phyloP scores from a whole-genome alignment of 1,139 yeast species.

The Magnusiomyces paraingens region DNA sequence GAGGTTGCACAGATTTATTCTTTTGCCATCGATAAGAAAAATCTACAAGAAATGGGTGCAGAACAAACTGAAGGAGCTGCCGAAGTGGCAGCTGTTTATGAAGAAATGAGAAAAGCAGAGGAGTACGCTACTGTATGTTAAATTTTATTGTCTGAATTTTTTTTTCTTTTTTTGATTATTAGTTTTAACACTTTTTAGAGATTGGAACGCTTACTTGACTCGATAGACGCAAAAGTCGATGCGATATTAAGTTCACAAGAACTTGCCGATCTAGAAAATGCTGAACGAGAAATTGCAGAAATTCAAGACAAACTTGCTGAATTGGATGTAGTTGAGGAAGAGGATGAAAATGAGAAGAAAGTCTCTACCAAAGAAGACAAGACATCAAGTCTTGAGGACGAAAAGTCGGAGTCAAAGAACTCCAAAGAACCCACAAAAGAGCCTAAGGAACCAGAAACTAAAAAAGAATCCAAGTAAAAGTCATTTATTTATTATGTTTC shows the following conservation, averaged over 20 bases:
- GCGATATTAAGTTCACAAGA: constrained; percentile 33
- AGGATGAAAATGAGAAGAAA: not conserved
- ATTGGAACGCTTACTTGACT: constrained; percentile 51
- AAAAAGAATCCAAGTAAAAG: not conserved
- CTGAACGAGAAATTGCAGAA: not conserved
- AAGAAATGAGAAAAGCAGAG: constrained; percentile 2
- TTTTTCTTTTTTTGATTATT: not conserved
- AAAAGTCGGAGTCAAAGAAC: too few species aligned
- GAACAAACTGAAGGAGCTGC: not conserved
- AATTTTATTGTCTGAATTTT: not conserved
- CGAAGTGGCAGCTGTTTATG: constrained; percentile 6
- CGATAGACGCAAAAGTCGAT: constrained; percentile 51
- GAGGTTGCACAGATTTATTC: not conserved
- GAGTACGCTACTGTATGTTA: not conserved
- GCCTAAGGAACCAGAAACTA: not conserved
- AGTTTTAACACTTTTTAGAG: constrained; percentile 21
- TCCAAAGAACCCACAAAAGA: not conserved
- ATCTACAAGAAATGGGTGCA: constrained; percentile 2
- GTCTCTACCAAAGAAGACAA: not conserved
- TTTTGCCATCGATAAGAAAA: not conserved
- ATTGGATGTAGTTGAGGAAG: not conserved
- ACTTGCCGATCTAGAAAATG: constrained; percentile 24
- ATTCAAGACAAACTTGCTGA: not conserved
- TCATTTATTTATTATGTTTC: too few species aligned
- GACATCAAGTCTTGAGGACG: too few species aligned